Evolutionary conservation across 164 flowering plant genomes (phyloP).

Genomic region (Brasenia schreberi): DNA sequence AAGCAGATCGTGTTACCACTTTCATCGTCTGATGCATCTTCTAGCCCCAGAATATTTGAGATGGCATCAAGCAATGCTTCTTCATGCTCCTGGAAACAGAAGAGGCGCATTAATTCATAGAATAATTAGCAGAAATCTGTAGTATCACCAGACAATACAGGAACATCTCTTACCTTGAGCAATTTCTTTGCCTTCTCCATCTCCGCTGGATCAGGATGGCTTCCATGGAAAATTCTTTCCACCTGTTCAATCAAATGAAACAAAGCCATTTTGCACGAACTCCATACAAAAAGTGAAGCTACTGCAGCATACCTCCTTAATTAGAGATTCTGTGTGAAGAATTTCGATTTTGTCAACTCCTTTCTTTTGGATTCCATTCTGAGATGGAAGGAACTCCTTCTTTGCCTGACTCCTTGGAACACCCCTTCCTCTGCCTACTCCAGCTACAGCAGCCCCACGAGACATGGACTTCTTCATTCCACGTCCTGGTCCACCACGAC

Average conservation of each 20-base stretch:
- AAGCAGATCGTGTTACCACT: conserved; percentile 25
- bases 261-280: neutral
- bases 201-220: conserved; percentile 58
- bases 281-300: neutral
- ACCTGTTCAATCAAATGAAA: conserved; percentile 32
- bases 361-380: conserved; percentile 72
- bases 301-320: conserved; percentile 54
- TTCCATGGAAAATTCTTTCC: conserved; percentile 51
- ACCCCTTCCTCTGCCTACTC: conserved; percentile 70
- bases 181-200: conserved; percentile 73
- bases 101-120: neutral
- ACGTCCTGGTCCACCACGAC: conserved; percentile 60
- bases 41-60: conserved; percentile 45
- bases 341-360: conserved; percentile 59
- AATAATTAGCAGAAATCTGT: neutral
- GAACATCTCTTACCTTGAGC: conserved; percentile 42
- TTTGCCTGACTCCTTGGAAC: conserved; percentile 34
- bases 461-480: conserved; percentile 47
- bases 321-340: conserved; percentile 76
- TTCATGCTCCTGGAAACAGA: conserved; percentile 68
- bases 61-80: conserved; percentile 58
- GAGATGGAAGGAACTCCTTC: conserved; percentile 43
- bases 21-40: conserved; percentile 80
- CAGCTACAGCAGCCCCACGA: conserved; percentile 44
- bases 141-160: neutral